These are phyloP conservation scores for Paratinospora sagittata DNA, from an alignment of 164 flowering plant species.

Conservation along the genomic window DNA sequence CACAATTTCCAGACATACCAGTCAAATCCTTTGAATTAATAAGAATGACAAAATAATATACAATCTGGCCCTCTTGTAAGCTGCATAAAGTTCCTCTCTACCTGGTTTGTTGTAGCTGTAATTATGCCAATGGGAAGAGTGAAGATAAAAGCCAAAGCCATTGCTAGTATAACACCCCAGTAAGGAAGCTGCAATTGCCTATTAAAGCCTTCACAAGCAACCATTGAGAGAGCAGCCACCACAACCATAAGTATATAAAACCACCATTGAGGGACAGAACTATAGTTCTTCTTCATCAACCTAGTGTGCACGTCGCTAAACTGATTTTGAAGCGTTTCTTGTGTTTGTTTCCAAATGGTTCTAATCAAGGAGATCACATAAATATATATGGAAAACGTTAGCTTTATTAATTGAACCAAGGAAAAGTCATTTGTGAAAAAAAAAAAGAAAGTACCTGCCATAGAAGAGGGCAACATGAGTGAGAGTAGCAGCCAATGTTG, in stretches of 20 bases:
- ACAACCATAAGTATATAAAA: slow-evolving; percentile 8
- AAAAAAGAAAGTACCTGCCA: slow-evolving; percentile 17
- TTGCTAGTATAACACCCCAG: slow-evolving; percentile 16
- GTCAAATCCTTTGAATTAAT: neutral
- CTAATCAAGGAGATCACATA: neutral
- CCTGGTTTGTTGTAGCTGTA: slow-evolving; percentile 12
- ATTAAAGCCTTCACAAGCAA: slow-evolving; percentile 6
- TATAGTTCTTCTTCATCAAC: slow-evolving; percentile 19
- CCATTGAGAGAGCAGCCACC: neutral
- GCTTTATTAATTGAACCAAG: neutral
- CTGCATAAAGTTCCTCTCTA: neutral
- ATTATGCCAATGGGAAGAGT: slow-evolving; percentile 12
- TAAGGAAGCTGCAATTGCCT: slow-evolving; percentile 17
- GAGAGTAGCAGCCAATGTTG: slow-evolving; percentile 41
- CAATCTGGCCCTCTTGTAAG: neutral
- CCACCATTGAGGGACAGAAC: slow-evolving; percentile 19
- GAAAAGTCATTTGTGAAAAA: neutral
- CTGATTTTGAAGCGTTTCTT: neutral
- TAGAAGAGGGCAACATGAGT: slow-evolving; percentile 65
- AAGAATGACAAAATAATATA: neutral
- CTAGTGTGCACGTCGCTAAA: slow-evolving; percentile 18
- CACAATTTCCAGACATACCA: neutral
- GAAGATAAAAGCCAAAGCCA: neutral
- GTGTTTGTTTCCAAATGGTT: slow-evolving; percentile 11
- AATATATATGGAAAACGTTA: too few relatives aligned